These are phyloP conservation scores for Penicillium crustosum DNA, from an alignment of 2,329 filamentous ascomycete genomes.

Conservation along the genomic window DNA sequence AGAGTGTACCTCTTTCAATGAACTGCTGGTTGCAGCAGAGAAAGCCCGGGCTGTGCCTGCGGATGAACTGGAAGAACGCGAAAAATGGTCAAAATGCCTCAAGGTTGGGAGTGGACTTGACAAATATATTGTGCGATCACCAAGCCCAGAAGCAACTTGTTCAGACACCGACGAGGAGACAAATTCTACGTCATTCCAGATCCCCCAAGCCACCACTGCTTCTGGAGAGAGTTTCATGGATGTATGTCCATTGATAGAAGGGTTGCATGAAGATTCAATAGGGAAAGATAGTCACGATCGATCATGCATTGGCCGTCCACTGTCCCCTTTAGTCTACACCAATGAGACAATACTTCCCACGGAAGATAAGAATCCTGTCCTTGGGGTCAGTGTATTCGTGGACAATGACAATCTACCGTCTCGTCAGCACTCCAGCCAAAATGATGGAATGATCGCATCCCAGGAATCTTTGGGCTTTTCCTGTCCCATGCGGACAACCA, in stretches of 20 bases:
- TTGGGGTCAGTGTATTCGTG: conserved; percentile 12
- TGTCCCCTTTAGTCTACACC: conserved; percentile 21
- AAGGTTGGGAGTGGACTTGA: conserved; percentile 50
- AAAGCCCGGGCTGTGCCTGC: conserved; percentile 53
- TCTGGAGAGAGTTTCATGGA: conserved; percentile 1
- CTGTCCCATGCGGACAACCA: not conserved
- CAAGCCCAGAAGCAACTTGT: conserved; percentile 24
- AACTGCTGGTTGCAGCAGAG: conserved; percentile 67
- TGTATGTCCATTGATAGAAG: not conserved
- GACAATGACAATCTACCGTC: conserved; percentile 27
- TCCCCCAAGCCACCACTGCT: not conserved
- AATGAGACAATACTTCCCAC: conserved; percentile 15
- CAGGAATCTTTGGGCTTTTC: not conserved
- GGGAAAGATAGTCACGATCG: not conserved
- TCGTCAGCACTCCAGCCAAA: conserved; percentile 12
- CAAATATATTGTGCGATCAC: conserved; percentile 29
- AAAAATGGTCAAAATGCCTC: conserved; percentile 62
- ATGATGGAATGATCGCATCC: not conserved
- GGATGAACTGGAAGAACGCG: conserved; percentile 60
- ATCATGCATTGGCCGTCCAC: not conserved
- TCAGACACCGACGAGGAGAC: conserved; percentile 16
- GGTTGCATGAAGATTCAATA: not conserved
- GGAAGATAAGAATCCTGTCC: not conserved
- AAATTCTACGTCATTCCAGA: not conserved
- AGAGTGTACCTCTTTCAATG: conserved; percentile 67